Evolutionary conservation across 108 stramenopile genomes (phyloP), one percentile per base, ranked within the genome.

Genomic region (Skeletonema costatum): DNA sequence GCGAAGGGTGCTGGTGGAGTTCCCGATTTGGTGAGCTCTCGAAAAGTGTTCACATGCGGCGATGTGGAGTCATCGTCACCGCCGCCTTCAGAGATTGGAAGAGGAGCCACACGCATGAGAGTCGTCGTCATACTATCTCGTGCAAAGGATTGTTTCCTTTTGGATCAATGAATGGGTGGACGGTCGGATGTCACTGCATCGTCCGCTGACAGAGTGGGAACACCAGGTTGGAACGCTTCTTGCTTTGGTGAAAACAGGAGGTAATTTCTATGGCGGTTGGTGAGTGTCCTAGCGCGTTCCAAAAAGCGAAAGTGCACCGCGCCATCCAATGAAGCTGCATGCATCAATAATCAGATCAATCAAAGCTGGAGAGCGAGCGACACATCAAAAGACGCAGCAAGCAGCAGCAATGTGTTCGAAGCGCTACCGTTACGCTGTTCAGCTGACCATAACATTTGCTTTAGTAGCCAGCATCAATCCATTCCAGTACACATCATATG

Each of bases 31-130:
- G 38, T 64, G 4, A 36, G 9, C 6, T 19, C 36, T 9, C 64
- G 64, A 19, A 64, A 64, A 14, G 64, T 64, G 14, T 64, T 64
- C 5, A 64, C 32, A 36, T 64, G 64, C 6, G 64, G 64, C 8
- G 64, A 64, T 6, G 16, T 38, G 2, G 64, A 64, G 16, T 10
- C 33, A 16, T 64, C 64, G n/a, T 32, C 32, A 1, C 9, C 36
- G 31, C 36, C 63, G 0, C 30, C 60, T 3, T 29, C 60, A 30
- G 21, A 10, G 58, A 59, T 9, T 36, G 29, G 16, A 16, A 46
- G 44, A 46, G 44, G 44, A 46, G 44, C 5, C 16, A 46, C 16
- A n/a, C 44, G 44, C 14, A 46, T 46, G 16, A 46, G 16, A 16
- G 44, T 46, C 3, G 44, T 46, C 16, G 44, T 16, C 44, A 46